Base-by-base conservation (phyloP, 257 asterid species). In the Solanum okadae region DNA sequence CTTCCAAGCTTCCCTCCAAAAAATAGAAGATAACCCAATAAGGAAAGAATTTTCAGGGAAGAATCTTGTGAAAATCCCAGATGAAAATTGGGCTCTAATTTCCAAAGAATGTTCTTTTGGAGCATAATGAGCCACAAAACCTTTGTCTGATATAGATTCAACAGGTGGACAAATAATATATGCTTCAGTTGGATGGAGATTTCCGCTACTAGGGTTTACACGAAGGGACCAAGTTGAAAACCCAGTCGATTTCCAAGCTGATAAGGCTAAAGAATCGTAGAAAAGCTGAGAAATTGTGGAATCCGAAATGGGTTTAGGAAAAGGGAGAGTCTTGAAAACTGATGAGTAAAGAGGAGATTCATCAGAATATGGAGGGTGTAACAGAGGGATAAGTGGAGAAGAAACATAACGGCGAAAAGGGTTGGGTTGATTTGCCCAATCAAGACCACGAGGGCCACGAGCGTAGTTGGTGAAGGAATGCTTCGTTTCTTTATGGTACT, bases 1-100 rank as follows among this genome's bases (percentile, higher is more conserved):
- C 90, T 97, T 97, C 98, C 99, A 97, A 84, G 98, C 97, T 86
- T 97, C 98, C 91, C 98, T 92, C 99, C 98, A 97, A 88, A 95
- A 96, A 86, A 95, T 92, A 5, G 99, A 97, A 18, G 98, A 93
- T 27, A 97, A 85, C 10, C 98, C 99, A 37, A 97, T 84, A 89
- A 97, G 85, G 61, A 97, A 95, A 4, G 95, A 93, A 5, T 88
- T 90, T 27, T 90, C 87, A 4, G 99, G 99, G 11, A 96, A 92
- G 52, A 88, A 85, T 2, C 27, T 89, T 33, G 81, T 8, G 10
- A 95, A 91, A 86, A 95, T 89, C 42, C 84, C 93, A 35, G 91
- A 61, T 20, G 93, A 95, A 6, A 95, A 90, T 89, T 91, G 91
- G 46, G 97, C 95, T 87, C 98, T 93, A 14, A 94, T n/a, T 90